Conservation (phyloP, 2,329 filamentous ascomycete genomes). For the Aspergillus thermomutatus region DNA sequence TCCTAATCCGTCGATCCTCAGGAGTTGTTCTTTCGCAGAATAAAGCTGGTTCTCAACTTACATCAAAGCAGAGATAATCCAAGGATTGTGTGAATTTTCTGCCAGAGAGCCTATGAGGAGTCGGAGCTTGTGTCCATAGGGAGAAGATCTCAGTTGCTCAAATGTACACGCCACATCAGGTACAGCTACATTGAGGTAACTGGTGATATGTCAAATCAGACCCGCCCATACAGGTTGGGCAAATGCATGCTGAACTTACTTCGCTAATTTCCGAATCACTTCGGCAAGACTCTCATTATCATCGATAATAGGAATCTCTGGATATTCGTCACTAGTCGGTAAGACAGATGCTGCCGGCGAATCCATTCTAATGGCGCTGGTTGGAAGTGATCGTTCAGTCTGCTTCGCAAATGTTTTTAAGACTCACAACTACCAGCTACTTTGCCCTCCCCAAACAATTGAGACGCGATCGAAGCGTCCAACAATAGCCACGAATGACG, state of each 20-base stretch:
- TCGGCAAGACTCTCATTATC: slow-evolving; percentile 38
- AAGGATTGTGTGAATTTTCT: slow-evolving; percentile 42
- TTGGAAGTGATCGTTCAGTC: neutral
- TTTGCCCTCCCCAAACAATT: neutral
- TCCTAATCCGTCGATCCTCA: slow-evolving; percentile 34
- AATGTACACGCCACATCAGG: slow-evolving; percentile 42
- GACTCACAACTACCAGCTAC: neutral
- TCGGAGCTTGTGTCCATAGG: slow-evolving; percentile 36
- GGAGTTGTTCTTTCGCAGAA: neutral
- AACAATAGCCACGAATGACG: neutral
- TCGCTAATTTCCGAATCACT: slow-evolving; percentile 39
- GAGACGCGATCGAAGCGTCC: neutral
- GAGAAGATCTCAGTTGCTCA: slow-evolving; percentile 41
- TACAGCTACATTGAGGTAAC: slow-evolving; percentile 39
- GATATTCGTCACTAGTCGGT: slow-evolving; percentile 21
- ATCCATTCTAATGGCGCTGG: slow-evolving; percentile 8
- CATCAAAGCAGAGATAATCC: slow-evolving; percentile 50
- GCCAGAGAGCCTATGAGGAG: slow-evolving; percentile 38
- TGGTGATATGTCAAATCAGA: slow-evolving; percentile 13
- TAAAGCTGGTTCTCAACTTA: slow-evolving; percentile 30
- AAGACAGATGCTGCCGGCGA: slow-evolving; percentile 15
- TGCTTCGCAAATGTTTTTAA: neutral
- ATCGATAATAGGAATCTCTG: slow-evolving; percentile 40
- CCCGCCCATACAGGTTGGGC: neutral
- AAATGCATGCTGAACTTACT: slow-evolving; percentile 22